phyloP scores from a whole-genome alignment of 352 stramenopile genomes.

The Globisporangium cylindrosporum region DNA sequence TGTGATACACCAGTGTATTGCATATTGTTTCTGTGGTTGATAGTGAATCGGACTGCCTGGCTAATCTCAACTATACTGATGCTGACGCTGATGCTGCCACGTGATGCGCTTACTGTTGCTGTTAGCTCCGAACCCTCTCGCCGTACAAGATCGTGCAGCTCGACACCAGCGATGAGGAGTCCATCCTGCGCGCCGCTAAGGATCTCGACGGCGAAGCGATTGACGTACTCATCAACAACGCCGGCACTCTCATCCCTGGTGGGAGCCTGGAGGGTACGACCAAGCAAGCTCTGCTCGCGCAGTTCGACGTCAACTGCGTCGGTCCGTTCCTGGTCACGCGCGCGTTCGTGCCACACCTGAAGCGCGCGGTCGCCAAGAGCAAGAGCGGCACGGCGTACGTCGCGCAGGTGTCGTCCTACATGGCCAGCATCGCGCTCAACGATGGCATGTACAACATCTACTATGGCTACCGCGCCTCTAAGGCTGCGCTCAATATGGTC shows the following conservation, averaged over 20 bases:
- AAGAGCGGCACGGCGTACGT: constrained; percentile 14
- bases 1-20: too few species aligned
- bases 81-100: too few species aligned
- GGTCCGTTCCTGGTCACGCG: constrained; percentile 32
- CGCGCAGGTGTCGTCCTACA: constrained; percentile 26
- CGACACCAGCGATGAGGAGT: constrained; percentile 23
- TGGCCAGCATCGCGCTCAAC: constrained; percentile 20
- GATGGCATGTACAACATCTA: too few species aligned
- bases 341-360: constrained; percentile 24
- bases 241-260: constrained; percentile 15
- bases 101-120: too few species aligned
- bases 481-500: constrained; percentile 43
- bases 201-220: constrained; percentile 22
- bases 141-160: constrained; percentile 24
- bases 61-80: too few species aligned
- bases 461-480: constrained; percentile 44
- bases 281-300: constrained; percentile 19
- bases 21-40: too few species aligned
- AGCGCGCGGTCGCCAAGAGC: constrained; percentile 3
- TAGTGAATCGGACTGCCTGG: too few species aligned
- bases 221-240: constrained; percentile 46
- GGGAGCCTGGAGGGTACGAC: constrained; percentile 11
- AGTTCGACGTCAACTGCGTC: constrained; percentile 41
- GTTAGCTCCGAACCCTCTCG: background rate
- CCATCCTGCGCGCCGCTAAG: constrained; percentile 16